Percentiles rank a stretch among this genome's conserved stretches.
Evolutionary conservation across 2,329 filamentous ascomycete species (phyloP).

Genomic region (Pestalotiopsis fici): DNA sequence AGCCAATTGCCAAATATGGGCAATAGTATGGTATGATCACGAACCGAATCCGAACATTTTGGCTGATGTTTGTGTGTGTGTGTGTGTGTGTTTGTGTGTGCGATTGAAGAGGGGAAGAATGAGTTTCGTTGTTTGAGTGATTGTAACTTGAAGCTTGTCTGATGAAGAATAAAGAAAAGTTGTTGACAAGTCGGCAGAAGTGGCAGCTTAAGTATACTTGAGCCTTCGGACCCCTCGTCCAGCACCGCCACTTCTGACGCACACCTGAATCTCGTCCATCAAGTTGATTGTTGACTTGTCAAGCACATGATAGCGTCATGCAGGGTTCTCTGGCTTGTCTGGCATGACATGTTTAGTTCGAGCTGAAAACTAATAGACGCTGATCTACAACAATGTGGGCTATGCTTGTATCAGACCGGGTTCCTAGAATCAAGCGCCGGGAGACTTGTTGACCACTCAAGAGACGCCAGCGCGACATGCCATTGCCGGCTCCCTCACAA

Average conservation of each 20-base stretch:
- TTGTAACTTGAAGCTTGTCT: neutral
- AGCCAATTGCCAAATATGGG: neutral
- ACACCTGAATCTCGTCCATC: neutral
- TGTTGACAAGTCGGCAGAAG: neutral
- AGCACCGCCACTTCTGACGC: neutral
- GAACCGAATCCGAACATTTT: conserved; percentile 10
- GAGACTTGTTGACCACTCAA: neutral
- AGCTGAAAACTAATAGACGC: conserved; percentile 3
- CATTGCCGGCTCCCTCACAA: neutral
- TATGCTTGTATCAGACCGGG: conserved; percentile 1
- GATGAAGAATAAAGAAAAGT: neutral
- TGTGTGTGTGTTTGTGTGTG: neutral
- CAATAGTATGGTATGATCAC: neutral
- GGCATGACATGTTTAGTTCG: neutral
- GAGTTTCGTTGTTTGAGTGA: neutral
- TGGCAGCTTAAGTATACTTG: neutral
- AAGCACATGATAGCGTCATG: neutral
- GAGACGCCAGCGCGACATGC: neutral
- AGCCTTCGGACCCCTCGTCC: neutral
- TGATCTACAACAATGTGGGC: conserved; percentile 1
- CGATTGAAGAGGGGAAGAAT: neutral
- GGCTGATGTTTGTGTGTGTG: neutral
- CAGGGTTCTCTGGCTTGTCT: neutral
- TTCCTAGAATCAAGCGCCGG: neutral
- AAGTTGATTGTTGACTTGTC: neutral